phyloP scores from a whole-genome alignment of 352 stramenopile genomes.

The Phytophthora boehmeriae region DNA sequence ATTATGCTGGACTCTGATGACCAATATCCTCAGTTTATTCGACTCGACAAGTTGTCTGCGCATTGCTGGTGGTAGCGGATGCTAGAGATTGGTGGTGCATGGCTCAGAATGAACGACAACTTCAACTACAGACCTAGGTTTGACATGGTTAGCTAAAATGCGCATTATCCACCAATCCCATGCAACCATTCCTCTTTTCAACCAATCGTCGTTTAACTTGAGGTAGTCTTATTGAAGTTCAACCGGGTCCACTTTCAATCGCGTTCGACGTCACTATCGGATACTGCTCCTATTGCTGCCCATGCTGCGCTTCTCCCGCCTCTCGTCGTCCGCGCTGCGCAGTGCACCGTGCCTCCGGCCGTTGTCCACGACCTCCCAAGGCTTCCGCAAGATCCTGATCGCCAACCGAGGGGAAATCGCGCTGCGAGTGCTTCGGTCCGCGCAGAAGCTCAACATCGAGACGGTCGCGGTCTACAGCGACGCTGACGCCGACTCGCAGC shows the following conservation, averaged over 20 bases:
- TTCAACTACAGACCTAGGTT: no score
- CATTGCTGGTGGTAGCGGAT: constrained; percentile 54
- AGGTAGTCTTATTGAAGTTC: constrained; percentile 13
- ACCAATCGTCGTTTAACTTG: neutral
- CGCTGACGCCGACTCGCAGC: constrained; percentile 78
- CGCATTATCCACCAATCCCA: no score
- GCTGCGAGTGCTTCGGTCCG: constrained; percentile 84
- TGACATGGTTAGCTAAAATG: no score
- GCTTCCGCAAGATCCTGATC: constrained; percentile 91
- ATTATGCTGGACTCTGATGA: constrained; percentile 58
- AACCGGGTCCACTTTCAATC: constrained; percentile 15
- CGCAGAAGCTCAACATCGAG: constrained; percentile 87
- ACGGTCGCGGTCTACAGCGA: constrained; percentile 93
- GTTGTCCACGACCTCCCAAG: constrained; percentile 35
- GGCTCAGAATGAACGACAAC: no score
- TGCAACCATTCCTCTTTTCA: neutral
- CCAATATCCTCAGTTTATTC: constrained; percentile 62
- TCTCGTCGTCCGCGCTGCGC: constrained; percentile 9
- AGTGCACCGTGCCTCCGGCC: constrained; percentile 5
- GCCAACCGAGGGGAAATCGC: constrained; percentile 93
- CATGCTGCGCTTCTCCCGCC: constrained; percentile 29
- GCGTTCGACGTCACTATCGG: constrained; percentile 1
- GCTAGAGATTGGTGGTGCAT: constrained; percentile 10
- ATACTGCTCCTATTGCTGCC: neutral
- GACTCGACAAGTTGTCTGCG: constrained; percentile 54